Evolutionary conservation across 306 rosid genomes (phyloP).

Genomic region (Trifolium fragiferum): DNA sequence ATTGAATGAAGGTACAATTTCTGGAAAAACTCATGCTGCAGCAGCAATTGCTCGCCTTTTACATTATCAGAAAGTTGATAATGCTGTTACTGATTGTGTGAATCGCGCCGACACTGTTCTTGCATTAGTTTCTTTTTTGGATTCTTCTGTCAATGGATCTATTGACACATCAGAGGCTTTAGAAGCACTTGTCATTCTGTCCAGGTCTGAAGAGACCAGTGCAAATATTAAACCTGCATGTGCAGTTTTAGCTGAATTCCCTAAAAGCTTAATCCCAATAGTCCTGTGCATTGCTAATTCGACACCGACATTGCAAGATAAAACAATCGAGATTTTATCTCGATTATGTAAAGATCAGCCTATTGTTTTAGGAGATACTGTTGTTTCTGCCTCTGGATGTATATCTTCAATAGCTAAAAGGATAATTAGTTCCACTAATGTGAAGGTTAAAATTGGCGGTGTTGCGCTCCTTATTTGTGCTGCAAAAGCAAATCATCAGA

Average conservation of each 20-base stretch:
- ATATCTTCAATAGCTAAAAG: slow-evolving; percentile 78
- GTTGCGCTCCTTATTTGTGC: slow-evolving; percentile 89
- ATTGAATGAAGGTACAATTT: slow-evolving; percentile 75
- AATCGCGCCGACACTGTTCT: slow-evolving; percentile 87
- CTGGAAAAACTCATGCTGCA: slow-evolving; percentile 89
- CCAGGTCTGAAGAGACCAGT: slow-evolving; percentile 66
- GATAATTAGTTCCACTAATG: slow-evolving; percentile 71
- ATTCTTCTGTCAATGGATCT: slow-evolving; percentile 72
- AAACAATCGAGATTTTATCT: slow-evolving; percentile 86
- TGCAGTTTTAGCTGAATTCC: slow-evolving; percentile 87
- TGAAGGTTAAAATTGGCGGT: slow-evolving; percentile 84
- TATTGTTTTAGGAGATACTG: slow-evolving; percentile 69
- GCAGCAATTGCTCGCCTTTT: slow-evolving; percentile 94
- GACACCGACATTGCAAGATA: slow-evolving; percentile 78
- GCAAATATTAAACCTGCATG: slow-evolving; percentile 78
- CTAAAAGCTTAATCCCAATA: slow-evolving; percentile 79
- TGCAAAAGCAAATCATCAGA: slow-evolving; percentile 76
- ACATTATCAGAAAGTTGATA: slow-evolving; percentile 70
- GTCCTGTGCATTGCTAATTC: slow-evolving; percentile 78
- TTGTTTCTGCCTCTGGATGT: slow-evolving; percentile 74
- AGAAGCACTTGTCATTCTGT: slow-evolving; percentile 90
- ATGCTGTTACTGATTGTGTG: slow-evolving; percentile 77
- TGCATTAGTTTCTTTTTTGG: slow-evolving; percentile 85
- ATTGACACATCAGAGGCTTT: slow-evolving; percentile 78
- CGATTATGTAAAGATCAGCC: slow-evolving; percentile 86